phyloP scores from a whole-genome alignment of 2,329 filamentous ascomycete genomes.

The Leptosphaerulina australis region DNA sequence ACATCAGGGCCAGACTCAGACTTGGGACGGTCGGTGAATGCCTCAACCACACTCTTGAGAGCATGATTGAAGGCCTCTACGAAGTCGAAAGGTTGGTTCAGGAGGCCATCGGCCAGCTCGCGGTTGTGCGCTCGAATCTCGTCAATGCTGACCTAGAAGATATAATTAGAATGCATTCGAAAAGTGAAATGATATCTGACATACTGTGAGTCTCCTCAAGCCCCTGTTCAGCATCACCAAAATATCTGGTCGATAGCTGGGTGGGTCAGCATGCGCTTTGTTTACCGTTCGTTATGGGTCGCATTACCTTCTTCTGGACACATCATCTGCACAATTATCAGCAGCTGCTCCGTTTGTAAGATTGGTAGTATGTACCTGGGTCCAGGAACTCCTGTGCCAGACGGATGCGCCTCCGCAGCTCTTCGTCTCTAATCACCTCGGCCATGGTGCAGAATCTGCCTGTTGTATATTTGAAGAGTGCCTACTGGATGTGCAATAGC shows the following conservation, averaged over 20 bases:
- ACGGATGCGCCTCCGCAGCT: conserved; percentile 80
- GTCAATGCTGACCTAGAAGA: conserved; percentile 65
- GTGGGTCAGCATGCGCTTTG: conserved; percentile 34
- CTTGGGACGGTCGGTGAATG: conserved; percentile 74
- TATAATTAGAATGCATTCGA: conserved; percentile 11
- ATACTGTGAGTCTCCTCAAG: conserved; percentile 60
- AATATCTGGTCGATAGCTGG: conserved; percentile 89
- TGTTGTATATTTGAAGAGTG: not conserved
- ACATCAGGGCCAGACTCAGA: conserved; percentile 79
- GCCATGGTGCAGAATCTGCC: conserved; percentile 30
- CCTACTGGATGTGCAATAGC: not conserved
- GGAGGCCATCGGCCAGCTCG: conserved; percentile 79
- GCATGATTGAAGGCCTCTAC: conserved; percentile 87
- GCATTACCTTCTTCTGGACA: conserved; percentile 56
- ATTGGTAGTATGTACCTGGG: conserved; percentile 68
- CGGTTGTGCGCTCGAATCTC: conserved; percentile 87
- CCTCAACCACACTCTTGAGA: conserved; percentile 84
- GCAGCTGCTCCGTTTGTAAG: conserved; percentile 2
- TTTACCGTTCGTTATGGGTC: conserved; percentile 8
- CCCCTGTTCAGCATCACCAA: conserved; percentile 73
- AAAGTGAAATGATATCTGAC: conserved; percentile 28
- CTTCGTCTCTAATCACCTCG: conserved; percentile 73
- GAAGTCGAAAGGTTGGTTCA: conserved; percentile 87
- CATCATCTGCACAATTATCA: conserved; percentile 57
- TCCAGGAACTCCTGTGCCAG: conserved; percentile 92